A percentile compares a stretch with the other conserved stretches of the same genome.
phyloP scores from a whole-genome alignment of 2,329 filamentous ascomycete genomes.

The Bipolaris cookei region DNA sequence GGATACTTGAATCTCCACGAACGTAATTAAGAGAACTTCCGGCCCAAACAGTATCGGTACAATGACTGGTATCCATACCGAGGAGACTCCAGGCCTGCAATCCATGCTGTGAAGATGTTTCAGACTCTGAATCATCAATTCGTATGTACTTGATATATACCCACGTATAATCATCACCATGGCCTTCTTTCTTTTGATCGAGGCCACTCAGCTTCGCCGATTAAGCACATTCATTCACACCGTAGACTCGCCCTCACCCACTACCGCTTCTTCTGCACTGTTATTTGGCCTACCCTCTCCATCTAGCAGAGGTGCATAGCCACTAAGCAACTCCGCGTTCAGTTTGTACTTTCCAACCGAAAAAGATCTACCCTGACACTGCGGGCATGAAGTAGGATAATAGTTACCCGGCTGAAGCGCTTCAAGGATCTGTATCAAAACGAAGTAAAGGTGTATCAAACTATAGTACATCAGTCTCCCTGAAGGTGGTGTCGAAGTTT shows the following conservation, averaged over 20 bases:
- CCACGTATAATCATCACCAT: background rate
- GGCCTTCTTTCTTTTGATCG: background rate
- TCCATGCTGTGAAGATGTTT: background rate
- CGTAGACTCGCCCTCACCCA: background rate
- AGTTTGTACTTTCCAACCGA: conserved; percentile 19
- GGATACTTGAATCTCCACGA: background rate
- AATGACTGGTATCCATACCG: too few relatives aligned
- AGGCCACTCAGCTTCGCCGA: background rate
- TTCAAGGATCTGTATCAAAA: conserved; percentile 24
- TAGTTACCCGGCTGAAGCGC: conserved; percentile 18
- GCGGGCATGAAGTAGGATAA: conserved; percentile 32
- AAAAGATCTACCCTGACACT: conserved; percentile 33
- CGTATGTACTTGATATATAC: background rate
- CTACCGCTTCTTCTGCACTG: background rate
- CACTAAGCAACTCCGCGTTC: background rate
- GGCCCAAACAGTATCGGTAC: too few relatives aligned
- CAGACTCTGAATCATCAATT: background rate
- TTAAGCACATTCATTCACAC: background rate
- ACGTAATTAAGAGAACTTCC: too few relatives aligned
- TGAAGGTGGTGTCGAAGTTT: background rate
- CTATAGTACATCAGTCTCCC: conserved; percentile 11
- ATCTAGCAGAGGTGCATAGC: background rate
- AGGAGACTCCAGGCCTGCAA: too few relatives aligned
- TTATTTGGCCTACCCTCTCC: background rate
- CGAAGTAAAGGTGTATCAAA: conserved; percentile 35